phyloP scores from a whole-genome alignment of 768 basidiomycete genomes.

The Suillus lakei region DNA sequence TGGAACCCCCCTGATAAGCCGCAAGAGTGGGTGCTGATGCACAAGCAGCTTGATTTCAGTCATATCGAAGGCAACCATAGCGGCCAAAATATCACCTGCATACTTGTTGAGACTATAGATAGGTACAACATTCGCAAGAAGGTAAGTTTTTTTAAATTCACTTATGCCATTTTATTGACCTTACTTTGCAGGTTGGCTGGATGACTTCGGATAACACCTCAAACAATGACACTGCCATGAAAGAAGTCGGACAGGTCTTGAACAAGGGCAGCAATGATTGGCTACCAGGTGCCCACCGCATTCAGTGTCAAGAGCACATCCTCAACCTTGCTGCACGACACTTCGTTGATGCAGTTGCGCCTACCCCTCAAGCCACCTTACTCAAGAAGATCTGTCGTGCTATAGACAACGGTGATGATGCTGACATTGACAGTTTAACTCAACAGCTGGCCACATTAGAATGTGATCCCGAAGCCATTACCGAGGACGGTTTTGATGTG shows the following conservation, averaged over 20 bases:
- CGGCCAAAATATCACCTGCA: neutral
- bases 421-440: neutral
- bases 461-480: neutral
- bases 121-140: neutral
- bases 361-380: neutral
- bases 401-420: neutral
- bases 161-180: accelerated
- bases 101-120: neutral
- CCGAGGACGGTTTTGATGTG: neutral
- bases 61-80: neutral
- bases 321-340: neutral
- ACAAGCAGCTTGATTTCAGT: neutral
- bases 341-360: neutral
- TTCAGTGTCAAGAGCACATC: neutral
- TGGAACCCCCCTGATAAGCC: neutral
- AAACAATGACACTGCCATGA: neutral
- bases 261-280: neutral
- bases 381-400: neutral
- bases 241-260: neutral
- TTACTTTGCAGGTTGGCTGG: neutral
- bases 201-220: neutral
- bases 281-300: neutral
- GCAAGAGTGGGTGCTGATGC: neutral
- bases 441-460: neutral
- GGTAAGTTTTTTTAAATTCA: neutral